These are phyloP conservation scores for Fusarium sacchari DNA, from an alignment of 2,329 filamentous ascomycete genomes.

Conservation along the genomic window DNA sequence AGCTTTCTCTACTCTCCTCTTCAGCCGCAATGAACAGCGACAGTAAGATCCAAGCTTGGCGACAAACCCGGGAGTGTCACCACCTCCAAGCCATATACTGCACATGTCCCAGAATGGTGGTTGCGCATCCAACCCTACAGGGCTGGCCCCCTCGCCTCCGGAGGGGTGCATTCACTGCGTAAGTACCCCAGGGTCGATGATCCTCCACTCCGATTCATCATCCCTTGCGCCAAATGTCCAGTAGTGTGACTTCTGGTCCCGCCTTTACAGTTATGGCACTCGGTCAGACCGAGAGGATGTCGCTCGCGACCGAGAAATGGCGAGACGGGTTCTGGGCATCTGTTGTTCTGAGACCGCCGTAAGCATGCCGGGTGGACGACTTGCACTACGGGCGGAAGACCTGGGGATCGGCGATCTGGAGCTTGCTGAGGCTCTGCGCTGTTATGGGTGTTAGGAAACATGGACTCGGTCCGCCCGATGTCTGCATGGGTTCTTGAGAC, in stretches of 20 bases:
- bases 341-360: background rate
- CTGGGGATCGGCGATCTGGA: background rate
- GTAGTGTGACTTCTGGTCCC: background rate
- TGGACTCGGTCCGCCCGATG: background rate
- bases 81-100: background rate
- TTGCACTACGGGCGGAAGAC: background rate
- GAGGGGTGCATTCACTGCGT: background rate
- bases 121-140: background rate
- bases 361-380: background rate
- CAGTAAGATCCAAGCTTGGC: background rate
- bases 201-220: background rate
- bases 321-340: background rate
- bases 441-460: rapidly evolving
- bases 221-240: background rate
- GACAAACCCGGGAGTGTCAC: background rate
- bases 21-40: background rate
- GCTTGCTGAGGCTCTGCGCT: background rate
- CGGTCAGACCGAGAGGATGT: background rate
- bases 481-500: rapidly evolving
- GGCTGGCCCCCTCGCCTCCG: background rate
- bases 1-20: background rate
- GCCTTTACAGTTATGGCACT: background rate
- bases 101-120: background rate
- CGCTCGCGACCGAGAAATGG: background rate
- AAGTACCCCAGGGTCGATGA: background rate